Evolutionary conservation across 1,139 yeast species (phyloP).

Genomic region (Blastobotrys raffinosifermentans): DNA sequence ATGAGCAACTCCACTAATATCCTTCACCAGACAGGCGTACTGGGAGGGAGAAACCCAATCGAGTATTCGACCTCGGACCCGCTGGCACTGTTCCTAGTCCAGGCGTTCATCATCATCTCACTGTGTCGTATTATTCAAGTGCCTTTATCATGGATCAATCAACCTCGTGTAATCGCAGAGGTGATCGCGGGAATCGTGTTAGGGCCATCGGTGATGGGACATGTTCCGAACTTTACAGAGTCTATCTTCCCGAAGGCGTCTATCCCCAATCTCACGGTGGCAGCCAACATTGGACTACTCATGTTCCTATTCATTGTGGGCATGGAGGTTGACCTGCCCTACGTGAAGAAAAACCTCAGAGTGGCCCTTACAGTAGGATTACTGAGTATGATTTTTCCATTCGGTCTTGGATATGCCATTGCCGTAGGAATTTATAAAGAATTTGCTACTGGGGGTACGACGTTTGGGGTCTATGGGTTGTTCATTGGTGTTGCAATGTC

Average conservation of each 20-base stretch:
- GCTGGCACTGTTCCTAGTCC: conserved; percentile 56
- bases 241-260: conserved; percentile 60
- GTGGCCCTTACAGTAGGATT: conserved; percentile 65
- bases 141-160: conserved; percentile 55
- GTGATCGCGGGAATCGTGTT: conserved; percentile 67
- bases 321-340: conserved; percentile 63
- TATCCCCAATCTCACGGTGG: conserved; percentile 55
- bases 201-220: conserved; percentile 52
- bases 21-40: conserved; percentile 34
- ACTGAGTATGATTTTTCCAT: conserved; percentile 66
- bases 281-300: conserved; percentile 69
- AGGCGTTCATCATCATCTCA: conserved; percentile 44
- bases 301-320: conserved; percentile 71
- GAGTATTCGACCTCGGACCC: conserved; percentile 51
- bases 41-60: conserved; percentile 66
- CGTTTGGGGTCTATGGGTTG: conserved; percentile 69
- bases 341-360: conserved; percentile 51
- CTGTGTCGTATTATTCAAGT: conserved; percentile 51
- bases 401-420: conserved; percentile 69
- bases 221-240: conserved; percentile 56
- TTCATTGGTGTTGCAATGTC: conserved; percentile 77
- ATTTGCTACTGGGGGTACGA: conserved; percentile 33
- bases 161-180: conserved; percentile 75
- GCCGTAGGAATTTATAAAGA: conserved; percentile 58
- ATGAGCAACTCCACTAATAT: conserved; percentile 3